Base-by-base conservation (phyloP, 352 stramenopile genomes). In the Phytopythium oedochilum region DNA sequence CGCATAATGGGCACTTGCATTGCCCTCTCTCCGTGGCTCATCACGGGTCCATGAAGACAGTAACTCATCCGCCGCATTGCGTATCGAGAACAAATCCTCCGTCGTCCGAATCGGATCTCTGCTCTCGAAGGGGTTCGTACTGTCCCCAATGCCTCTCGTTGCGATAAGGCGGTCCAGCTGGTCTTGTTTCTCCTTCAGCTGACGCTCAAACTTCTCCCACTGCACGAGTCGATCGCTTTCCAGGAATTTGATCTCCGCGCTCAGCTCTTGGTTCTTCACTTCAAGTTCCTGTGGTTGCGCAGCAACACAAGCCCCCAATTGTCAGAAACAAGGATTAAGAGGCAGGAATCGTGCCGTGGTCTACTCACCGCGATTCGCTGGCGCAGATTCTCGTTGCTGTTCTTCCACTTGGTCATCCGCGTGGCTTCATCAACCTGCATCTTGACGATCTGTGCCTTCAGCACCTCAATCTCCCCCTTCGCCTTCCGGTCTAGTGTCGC, bases 381-480 rank as follows among this genome's bases (percentile, higher is more conserved):
- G 23, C 81, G 68, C 26, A 94, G 60, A 9, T 71, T 84, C 17
- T 94, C 79, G 29, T 72, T 87, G 35, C 61, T 74, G 31, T 69
- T 67, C 59, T 94, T 95, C 57, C 69, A 77, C 48, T 93, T 94
- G 36, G 22, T 61, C 54, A 61, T 60, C 50, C 72, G 57, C 36
- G 61, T 55, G 42, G 76, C 79, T 47, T 89, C 75, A 18, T 95
- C 86, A 18, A 93, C 48, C 46, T 95, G 72, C 55, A 94, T 76
- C 22, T 83, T 88, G 44, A 92, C 78, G 28, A 95, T 87, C 47
- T 94, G 83, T 2, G 86, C 86, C 59, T 90, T 92, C 14, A 95
- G 64, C 25, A 69, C 64, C 45, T 92, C 86, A 0, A 92, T 71
- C 60, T 93, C 81, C 11, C 60, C 64, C n/a, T 72, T 63, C 20